Base-by-base conservation (phyloP, 768 basidiomycete species). In the Agrocybe praecox region DNA sequence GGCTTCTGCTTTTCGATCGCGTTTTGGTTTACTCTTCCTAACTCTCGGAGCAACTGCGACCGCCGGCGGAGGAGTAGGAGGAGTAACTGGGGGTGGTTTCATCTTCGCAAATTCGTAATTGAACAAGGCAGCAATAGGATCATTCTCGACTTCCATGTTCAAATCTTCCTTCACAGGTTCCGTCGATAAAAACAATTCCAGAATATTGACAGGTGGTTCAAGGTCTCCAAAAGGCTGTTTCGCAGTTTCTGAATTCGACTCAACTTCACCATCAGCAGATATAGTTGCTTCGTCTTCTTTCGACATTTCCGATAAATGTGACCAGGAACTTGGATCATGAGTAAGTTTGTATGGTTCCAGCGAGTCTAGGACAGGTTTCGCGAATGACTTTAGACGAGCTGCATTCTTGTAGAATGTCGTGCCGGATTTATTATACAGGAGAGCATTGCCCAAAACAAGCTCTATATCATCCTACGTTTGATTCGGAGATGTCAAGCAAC, bases 401-500 rank as follows among this genome's bases (percentile, higher is more conserved):
- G 96, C 95, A 6, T 81, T 73, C 64, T 85, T 88, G 74, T 92
- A 83, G 67, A 87, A 87, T 0, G 79, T 60, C 0, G 89, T 86
- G n/a, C 86, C 88, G 0, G 83, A 73, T 59, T 85, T 83, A 69
- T 99, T 98, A 72, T 98, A 99, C 7, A 84, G 69, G 44, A 92
- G 81, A 1, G 96, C 96, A 63, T 98, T 99, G 54, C 85, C 77
- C 23, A 93, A 71, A 15, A 98, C 93, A 15, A 98, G 83, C 32
- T 83, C 72, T n/a, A 95, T 75, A 67, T 99, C 96, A 49, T 82
- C 76, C 92, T 94, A 46, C 12, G 24, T 29, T 8, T 17, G 44
- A 15, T 34, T 24, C n/a, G 36, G n/a, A 12, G 4, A 5, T 21
- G 32, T 46, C 1, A 23, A 33, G 5, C 24, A 11, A 36, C 2